Conservation (phyloP, 495 filamentous ascomycete genomes). For the Hyphodiscus hymeniophilus region DNA sequence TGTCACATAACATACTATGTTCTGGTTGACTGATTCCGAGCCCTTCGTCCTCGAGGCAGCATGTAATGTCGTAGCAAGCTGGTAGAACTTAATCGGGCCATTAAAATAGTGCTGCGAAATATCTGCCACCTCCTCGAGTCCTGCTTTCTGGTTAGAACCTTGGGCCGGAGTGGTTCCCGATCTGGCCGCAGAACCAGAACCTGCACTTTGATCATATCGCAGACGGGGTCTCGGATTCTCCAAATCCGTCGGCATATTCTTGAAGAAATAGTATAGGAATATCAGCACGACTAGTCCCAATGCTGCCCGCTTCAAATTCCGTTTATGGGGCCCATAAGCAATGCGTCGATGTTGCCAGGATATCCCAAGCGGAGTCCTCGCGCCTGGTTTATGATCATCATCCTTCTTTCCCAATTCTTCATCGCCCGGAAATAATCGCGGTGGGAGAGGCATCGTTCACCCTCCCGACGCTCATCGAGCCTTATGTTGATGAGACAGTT, state of each 20-base stretch:
- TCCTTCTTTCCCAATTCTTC: constrained; percentile 65
- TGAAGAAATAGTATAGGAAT: constrained; percentile 43
- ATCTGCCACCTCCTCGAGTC: not conserved
- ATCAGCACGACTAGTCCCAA: constrained; percentile 33
- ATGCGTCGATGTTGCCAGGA: constrained; percentile 16
- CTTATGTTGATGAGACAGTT: constrained; percentile 4
- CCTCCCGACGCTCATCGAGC: constrained; percentile 17
- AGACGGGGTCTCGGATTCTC: constrained; percentile 10
- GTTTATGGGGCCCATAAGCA: constrained; percentile 9
- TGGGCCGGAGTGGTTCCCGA: not conserved
- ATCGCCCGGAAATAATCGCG: constrained; percentile 42
- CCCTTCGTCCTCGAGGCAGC: constrained; percentile 27
- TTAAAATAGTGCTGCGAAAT: constrained; percentile 35
- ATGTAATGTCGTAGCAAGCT: constrained; percentile 42
- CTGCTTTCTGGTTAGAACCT: not conserved
- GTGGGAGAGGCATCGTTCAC: constrained; percentile 33
- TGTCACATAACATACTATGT: constrained; percentile 24
- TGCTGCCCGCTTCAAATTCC: constrained; percentile 28
- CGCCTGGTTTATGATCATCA: constrained; percentile 47
- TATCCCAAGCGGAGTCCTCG: constrained; percentile 5
- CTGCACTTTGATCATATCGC: constrained; percentile 4
- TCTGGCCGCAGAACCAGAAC: not conserved
- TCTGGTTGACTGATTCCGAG: constrained; percentile 25
- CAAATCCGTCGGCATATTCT: constrained; percentile 36
- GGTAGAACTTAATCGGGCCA: constrained; percentile 47